phyloP scores from a whole-genome alignment of 1,284 basidiomycete genomes.

The Microbotryum violaceum region DNA sequence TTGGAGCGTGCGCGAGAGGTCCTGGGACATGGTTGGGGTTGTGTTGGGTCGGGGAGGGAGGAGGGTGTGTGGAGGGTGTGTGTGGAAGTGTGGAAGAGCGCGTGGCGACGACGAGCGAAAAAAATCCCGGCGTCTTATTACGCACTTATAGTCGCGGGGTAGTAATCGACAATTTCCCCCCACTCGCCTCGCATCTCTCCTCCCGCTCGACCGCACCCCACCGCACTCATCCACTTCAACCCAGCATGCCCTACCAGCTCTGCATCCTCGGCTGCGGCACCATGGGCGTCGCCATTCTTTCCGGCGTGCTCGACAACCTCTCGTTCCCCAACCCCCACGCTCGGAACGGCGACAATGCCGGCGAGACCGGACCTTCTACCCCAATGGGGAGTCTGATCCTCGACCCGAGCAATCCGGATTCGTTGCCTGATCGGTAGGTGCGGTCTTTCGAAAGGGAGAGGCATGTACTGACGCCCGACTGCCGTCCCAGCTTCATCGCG shows the following conservation, averaged over 20 bases:
- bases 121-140: too few species aligned
- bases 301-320: constrained; percentile 73
- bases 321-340: constrained; percentile 42
- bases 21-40: not conserved
- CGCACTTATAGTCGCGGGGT: too few species aligned
- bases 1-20: constrained; percentile 30
- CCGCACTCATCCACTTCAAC: not conserved
- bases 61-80: too few species aligned
- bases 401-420: constrained; percentile 3
- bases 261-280: constrained; percentile 78
- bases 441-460: too few species aligned
- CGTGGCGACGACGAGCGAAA: too few species aligned
- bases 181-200: not conserved
- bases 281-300: constrained; percentile 94
- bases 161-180: too few species aligned
- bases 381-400: constrained; percentile 28
- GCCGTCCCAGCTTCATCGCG: constrained; percentile 61
- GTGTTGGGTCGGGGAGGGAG: too few species aligned
- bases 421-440: constrained; percentile 15
- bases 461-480: not conserved
- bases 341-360: not conserved
- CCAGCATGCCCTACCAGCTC: constrained; percentile 33
- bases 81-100: too few species aligned
- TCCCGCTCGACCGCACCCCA: too few species aligned
- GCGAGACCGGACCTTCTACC: constrained; percentile 39